phyloP scores from a whole-genome alignment of 2,329 filamentous ascomycete genomes.

The Aspergillus caelatus region DNA sequence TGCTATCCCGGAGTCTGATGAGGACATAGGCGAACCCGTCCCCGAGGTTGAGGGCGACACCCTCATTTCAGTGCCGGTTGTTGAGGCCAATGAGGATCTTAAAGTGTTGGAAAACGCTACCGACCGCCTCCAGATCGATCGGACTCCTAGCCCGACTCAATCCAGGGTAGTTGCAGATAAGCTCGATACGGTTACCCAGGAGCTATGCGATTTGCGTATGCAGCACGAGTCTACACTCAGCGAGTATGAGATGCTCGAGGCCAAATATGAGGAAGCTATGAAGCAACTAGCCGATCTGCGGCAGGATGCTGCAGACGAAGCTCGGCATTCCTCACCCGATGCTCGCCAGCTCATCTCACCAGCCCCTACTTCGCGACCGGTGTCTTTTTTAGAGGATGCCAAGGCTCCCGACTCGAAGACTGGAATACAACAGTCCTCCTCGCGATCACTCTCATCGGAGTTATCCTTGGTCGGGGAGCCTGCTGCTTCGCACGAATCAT shows the following conservation, averaged over 20 bases:
- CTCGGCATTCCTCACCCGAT: constrained; percentile 59
- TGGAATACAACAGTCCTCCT: constrained; percentile 71
- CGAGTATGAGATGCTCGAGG: constrained; percentile 78
- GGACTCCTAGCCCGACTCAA: constrained; percentile 72
- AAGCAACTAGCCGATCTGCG: constrained; percentile 75
- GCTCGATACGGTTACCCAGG: constrained; percentile 85
- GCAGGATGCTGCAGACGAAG: constrained; percentile 82
- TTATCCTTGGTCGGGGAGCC: constrained; percentile 85
- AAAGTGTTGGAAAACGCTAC: constrained; percentile 40
- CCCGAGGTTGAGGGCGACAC: constrained; percentile 23
- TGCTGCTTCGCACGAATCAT: constrained; percentile 65
- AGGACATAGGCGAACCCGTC: constrained; percentile 40
- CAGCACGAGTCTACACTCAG: constrained; percentile 84
- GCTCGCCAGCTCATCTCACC: constrained; percentile 46
- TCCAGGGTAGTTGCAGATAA: constrained; percentile 88
- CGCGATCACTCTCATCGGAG: constrained; percentile 91
- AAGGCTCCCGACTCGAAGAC: constrained; percentile 72
- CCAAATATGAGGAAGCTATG: constrained; percentile 89
- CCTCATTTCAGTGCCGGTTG: constrained; percentile 2
- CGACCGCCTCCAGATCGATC: constrained; percentile 34
- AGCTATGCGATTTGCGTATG: constrained; percentile 84
- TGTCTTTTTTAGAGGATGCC: constrained; percentile 82
- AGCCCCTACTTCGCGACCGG: constrained; percentile 57
- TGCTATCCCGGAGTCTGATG: constrained; percentile 50
- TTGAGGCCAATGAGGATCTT: constrained; percentile 36